Evolutionary conservation across 148 eudicot genomes (phyloP).

Genomic region (Agrostemma githago): DNA sequence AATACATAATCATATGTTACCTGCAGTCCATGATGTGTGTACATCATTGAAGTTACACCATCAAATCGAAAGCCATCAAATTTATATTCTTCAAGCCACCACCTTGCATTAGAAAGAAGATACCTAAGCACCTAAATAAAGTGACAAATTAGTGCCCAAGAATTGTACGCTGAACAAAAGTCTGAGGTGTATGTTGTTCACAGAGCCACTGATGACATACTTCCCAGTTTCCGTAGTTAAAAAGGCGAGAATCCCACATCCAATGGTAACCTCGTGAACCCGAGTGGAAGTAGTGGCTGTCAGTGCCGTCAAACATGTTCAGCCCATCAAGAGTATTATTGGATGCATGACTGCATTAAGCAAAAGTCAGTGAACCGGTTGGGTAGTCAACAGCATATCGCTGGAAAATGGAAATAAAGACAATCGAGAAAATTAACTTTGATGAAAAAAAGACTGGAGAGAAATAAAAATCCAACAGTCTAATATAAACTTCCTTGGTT

Average conservation of each 20-base stretch:
- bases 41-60: slow-evolving; percentile 99
- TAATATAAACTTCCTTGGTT: background rate
- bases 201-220: slow-evolving; percentile 34
- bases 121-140: slow-evolving; percentile 68
- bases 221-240: slow-evolving; percentile 94
- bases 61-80: slow-evolving; percentile 99
- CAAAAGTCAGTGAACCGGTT: slow-evolving; percentile 13
- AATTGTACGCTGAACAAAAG: background rate
- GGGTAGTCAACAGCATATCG: background rate
- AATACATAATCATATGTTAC: slow-evolving; percentile 26
- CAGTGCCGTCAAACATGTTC: slow-evolving; percentile 98
- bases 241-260: slow-evolving; percentile 99
- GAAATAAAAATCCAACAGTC: background rate
- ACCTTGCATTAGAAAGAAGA: slow-evolving; percentile 97
- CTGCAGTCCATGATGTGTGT: slow-evolving; percentile 96
- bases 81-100: slow-evolving; percentile 99
- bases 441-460: background rate
- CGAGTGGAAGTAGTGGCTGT: slow-evolving; percentile 94
- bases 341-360: slow-evolving; percentile 72
- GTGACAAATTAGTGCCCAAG: slow-evolving; percentile 20
- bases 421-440: background rate
- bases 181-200: background rate
- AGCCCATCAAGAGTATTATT: slow-evolving; percentile 86
- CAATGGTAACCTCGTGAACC: slow-evolving; percentile 93
- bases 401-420: background rate